A percentile compares a stretch with the other conserved stretches of the same genome.
phyloP scores from a whole-genome alignment of 2,329 filamentous ascomycete species.

The Cercospora sp. region DNA sequence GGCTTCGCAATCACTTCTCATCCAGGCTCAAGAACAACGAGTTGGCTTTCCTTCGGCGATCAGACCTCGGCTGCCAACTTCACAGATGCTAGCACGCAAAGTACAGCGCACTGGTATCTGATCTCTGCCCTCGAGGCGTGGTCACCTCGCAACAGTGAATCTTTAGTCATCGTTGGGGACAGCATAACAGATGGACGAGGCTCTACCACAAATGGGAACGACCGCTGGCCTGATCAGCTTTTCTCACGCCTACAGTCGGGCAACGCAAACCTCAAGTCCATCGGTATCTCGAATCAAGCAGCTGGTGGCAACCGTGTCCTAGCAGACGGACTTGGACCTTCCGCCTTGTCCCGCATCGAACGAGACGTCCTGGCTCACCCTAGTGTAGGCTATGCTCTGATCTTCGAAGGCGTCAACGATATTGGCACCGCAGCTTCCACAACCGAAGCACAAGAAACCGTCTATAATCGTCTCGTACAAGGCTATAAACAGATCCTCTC shows the following conservation, averaged over 20 bases:
- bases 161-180: constrained; percentile 61
- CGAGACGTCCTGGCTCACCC: constrained; percentile 63
- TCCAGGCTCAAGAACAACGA: constrained; percentile 64
- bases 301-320: constrained; percentile 69
- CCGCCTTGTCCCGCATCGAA: constrained; percentile 60
- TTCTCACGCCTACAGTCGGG: constrained; percentile 51
- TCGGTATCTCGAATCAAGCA: constrained; percentile 64
- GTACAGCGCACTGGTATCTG: constrained; percentile 57
- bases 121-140: constrained; percentile 59
- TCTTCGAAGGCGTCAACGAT: constrained; percentile 70
- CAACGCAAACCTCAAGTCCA: constrained; percentile 46
- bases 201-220: constrained; percentile 59
- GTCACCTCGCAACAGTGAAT: constrained; percentile 45
- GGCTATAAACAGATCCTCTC: constrained; percentile 60
- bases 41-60: constrained; percentile 61
- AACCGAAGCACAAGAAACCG: constrained; percentile 45
- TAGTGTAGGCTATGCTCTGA: constrained; percentile 60
- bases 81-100: constrained; percentile 39
- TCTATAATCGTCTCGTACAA: constrained; percentile 56
- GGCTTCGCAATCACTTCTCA: constrained; percentile 62
- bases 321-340: constrained; percentile 62
- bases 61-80: constrained; percentile 54
- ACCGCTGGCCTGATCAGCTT: constrained; percentile 62
- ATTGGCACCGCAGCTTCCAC: constrained; percentile 57
- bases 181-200: constrained; percentile 66